A percentile compares a stretch with the other conserved stretches of the same genome.
Conservation (phyloP, 1,284 basidiomycete species). For the Ceratobasidium sp. region DNA sequence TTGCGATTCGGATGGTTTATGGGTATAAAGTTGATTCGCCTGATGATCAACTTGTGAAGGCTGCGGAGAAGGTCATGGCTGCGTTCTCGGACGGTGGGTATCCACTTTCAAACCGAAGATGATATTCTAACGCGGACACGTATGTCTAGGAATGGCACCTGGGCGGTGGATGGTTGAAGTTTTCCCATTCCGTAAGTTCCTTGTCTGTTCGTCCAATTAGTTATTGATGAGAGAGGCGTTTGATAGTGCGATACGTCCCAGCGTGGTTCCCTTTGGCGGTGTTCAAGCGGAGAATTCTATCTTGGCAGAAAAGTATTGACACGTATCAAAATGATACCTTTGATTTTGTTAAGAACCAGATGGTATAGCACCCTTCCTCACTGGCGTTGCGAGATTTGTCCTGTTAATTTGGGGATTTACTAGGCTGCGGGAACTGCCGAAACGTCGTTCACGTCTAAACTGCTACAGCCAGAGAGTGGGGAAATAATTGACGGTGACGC, state of each 20-base stretch:
- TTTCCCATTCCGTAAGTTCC: conserved; percentile 26
- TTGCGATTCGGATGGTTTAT: conserved; percentile 37
- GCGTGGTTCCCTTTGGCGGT: conserved; percentile 55
- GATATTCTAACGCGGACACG: neutral
- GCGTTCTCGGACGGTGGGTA: conserved; percentile 27
- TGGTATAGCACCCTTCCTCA: conserved; percentile 49
- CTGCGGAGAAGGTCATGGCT: conserved; percentile 29
- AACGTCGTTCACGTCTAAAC: conserved; percentile 53
- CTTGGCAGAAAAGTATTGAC: conserved; percentile 50
- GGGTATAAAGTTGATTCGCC: conserved; percentile 36
- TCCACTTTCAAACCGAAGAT: no score
- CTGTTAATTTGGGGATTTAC: neutral
- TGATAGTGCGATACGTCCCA: conserved; percentile 54
- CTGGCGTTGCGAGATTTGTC: neutral
- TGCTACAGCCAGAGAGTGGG: conserved; percentile 51
- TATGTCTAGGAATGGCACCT: conserved; percentile 9
- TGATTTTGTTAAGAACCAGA: conserved; percentile 53
- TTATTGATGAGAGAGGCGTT: neutral
- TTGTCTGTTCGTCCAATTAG: neutral
- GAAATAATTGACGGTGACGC: conserved; percentile 49
- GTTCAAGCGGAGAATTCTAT: conserved; percentile 52
- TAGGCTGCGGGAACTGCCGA: conserved; percentile 54
- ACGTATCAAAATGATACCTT: conserved; percentile 53
- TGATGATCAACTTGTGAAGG: conserved; percentile 24
- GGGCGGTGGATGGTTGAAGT: conserved; percentile 39